These are phyloP conservation scores for Cystobasidium slooffiae DNA, from an alignment of 1,284 basidiomycete species.

Conservation along the genomic window DNA sequence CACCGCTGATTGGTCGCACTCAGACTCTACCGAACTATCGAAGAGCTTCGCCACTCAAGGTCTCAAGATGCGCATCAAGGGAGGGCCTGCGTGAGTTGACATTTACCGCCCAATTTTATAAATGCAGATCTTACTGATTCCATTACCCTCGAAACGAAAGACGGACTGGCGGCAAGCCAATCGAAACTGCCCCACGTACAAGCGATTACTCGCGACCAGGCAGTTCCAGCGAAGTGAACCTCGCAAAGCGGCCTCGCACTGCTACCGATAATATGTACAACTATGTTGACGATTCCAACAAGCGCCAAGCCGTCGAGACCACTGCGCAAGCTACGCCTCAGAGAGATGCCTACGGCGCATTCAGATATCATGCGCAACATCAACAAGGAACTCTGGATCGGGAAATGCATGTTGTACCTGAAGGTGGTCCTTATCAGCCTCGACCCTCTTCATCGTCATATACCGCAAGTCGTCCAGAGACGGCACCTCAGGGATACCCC, in stretches of 20 bases:
- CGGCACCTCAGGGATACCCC: background rate
- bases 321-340: background rate
- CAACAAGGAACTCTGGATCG: background rate
- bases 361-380: background rate
- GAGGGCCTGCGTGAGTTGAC: slow-evolving; percentile 29
- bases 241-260: slow-evolving; percentile 16
- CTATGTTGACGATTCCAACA: background rate
- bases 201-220: slow-evolving; percentile 10
- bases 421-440: slow-evolving; percentile 1
- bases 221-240: background rate
- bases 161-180: slow-evolving; percentile 20
- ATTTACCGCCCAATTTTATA: background rate
- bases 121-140: background rate
- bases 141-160: background rate
- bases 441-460: slow-evolving; percentile 16
- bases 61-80: slow-evolving; percentile 76
- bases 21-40: slow-evolving; percentile 85
- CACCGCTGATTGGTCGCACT: slow-evolving; percentile 37
- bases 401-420: slow-evolving; percentile 8
- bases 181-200: background rate
- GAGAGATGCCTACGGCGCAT: background rate
- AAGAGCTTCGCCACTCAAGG: slow-evolving; percentile 90
- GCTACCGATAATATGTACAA: background rate
- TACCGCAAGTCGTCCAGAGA: background rate
- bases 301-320: slow-evolving; percentile 1